Conservation (phyloP, 371 early-diverging fungal species). For the Sanchytrium tribonematis region DNA sequence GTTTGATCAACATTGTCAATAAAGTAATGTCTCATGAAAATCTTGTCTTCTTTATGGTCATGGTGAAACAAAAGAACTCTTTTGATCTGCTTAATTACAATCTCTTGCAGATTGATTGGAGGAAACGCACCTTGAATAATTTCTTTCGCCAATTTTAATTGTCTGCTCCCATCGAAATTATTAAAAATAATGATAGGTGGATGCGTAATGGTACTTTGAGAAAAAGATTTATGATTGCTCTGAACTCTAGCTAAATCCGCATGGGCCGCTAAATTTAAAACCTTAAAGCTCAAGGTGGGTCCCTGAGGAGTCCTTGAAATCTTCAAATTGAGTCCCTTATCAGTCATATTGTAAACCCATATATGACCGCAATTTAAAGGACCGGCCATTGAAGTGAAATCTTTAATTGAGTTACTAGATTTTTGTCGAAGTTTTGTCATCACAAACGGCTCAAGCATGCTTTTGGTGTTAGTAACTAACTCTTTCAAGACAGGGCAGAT, state of each 20-base stretch:
- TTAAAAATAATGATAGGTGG: not conserved
- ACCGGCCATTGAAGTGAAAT: constrained; percentile 64
- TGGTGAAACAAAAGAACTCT: not conserved
- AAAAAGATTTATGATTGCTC: not conserved
- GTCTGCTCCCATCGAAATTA: not conserved
- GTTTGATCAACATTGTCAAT: not conserved
- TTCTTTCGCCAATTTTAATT: not conserved
- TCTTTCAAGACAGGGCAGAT: not conserved
- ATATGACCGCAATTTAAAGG: constrained; percentile 63
- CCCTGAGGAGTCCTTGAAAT: constrained; percentile 66
- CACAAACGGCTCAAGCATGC: not conserved
- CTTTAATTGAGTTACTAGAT: constrained; percentile 51
- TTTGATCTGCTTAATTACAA: not conserved
- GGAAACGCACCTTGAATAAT: not conserved
- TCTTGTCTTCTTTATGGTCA: not conserved
- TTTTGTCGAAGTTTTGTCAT: not conserved
- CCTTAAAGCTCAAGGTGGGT: constrained; percentile 71
- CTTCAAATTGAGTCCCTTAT: constrained; percentile 48
- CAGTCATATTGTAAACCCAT: constrained; percentile 56
- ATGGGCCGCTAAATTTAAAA: constrained; percentile 21
- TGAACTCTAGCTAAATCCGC: not conserved
- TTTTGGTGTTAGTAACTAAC: not conserved
- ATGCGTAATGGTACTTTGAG: not conserved
- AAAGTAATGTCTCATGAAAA: not conserved
- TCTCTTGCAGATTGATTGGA: not conserved